Conservation (phyloP, 257 asterid genomes). For the Striga asiatica region DNA sequence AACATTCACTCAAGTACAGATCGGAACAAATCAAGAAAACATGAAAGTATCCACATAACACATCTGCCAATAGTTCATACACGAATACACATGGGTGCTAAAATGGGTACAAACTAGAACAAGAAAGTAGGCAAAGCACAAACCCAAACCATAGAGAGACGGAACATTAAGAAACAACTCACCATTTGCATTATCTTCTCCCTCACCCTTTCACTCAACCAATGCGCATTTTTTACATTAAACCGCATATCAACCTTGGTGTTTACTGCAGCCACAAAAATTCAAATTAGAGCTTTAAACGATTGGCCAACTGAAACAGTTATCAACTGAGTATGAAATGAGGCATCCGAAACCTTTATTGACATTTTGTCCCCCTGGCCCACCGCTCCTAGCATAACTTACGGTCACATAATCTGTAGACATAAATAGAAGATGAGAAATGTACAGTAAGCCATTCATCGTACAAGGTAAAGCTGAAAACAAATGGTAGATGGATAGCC, state of each 20-base stretch:
- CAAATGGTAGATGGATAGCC: background rate
- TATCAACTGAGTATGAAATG: background rate
- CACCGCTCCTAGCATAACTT: conserved; percentile 84
- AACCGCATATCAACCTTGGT: conserved; percentile 98
- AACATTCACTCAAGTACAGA: background rate
- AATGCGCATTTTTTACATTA: conserved; percentile 63
- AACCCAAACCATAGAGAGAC: background rate
- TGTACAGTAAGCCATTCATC: background rate
- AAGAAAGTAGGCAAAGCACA: background rate
- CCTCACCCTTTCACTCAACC: conserved; percentile 77
- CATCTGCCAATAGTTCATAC: background rate
- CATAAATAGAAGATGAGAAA: conserved; percentile 7
- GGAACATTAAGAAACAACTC: conserved; percentile 13
- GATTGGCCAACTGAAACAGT: background rate
- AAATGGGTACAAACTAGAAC: background rate
- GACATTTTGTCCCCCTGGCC: conserved; percentile 88
- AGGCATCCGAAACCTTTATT: conserved; percentile 54
- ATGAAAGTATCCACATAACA: background rate
- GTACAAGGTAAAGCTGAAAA: background rate
- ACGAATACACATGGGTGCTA: background rate
- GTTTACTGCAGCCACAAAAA: conserved; percentile 38
- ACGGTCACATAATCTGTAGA: conserved; percentile 71
- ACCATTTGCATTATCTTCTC: conserved; percentile 85
- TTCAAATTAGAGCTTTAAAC: background rate
- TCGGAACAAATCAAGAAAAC: background rate